Evolutionary conservation across 2,329 filamentous ascomycete species (phyloP), one percentile per base, ranked within the genome.

Genomic region (Diaporthe citrichinensis): DNA sequence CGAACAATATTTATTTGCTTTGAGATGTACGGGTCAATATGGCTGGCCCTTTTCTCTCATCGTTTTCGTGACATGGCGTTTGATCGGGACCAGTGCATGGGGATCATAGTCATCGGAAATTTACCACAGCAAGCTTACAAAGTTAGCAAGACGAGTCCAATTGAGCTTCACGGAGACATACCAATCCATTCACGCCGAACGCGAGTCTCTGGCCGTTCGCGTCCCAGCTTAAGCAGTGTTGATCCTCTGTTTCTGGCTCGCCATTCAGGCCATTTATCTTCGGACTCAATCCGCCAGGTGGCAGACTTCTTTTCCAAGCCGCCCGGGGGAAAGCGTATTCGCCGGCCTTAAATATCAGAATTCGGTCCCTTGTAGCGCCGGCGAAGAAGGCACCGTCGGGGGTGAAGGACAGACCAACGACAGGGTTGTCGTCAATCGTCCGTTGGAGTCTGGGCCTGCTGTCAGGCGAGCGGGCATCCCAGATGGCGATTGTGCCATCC

Each of bases 261-360:
- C 86, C 84, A 49, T 86, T 87, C 61, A 86, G 86, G 12, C 58
- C 71, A 44, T 76, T 75, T 17, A 76, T 44, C 79, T 87, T 89
- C 28, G 90, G 90, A 76, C 88, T 92, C 44, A 89, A 84, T 12
- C 65, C 58, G 6, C 90, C 91, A 0, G 87, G 84, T 78, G 92
- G 89, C 14, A 87, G 84, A 36, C 86, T 84, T 76, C 89, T 84
- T 76, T 85, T 89, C 91, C 91, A 93, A 79, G 86, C 90, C 23
- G 91, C 91, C 61, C 90, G 86, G 6, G 91, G 91, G 61, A 91
- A 86, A 36, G 86, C 84, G 61, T 88, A 85, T 71, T 91, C 91
- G 76, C 89, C 90, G 17, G 92, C 88, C 80, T 92, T 92, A 90
- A 91, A 93, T 61, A 93, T 92, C 53, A 92, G 83, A 20, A 93